Evolutionary conservation across 306 rosid genomes (phyloP).

Genomic region (Elaeagnus macrophylla): DNA sequence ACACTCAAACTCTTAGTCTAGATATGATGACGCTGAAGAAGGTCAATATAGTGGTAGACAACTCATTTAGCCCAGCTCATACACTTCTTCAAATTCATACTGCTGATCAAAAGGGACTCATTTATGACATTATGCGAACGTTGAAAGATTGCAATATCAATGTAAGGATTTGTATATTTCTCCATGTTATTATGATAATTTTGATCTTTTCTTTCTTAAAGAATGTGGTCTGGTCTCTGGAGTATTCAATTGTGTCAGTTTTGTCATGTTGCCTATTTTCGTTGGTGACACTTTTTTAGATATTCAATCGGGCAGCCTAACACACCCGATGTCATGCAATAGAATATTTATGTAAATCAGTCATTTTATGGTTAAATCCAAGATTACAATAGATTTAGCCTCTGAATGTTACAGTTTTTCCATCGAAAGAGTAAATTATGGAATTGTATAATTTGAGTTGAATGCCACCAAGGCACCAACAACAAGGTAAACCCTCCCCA

Average conservation of each 20-base stretch:
- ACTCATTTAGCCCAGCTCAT: conserved; percentile 64
- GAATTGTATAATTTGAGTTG: too few species aligned
- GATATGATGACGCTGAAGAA: conserved; percentile 54
- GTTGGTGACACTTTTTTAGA: too few species aligned
- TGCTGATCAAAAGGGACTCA: conserved; percentile 68
- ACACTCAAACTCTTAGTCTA: conserved; percentile 53
- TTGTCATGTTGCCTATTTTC: not conserved
- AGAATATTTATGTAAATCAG: not conserved
- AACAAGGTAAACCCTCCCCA: too few species aligned
- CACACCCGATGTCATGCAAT: too few species aligned
- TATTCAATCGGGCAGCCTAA: too few species aligned
- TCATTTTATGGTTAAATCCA: too few species aligned
- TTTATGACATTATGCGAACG: conserved; percentile 68
- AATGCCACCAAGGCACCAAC: too few species aligned
- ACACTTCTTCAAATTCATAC: conserved; percentile 58
- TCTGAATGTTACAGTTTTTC: too few species aligned
- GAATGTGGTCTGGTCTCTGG: not conserved
- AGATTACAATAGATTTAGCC: too few species aligned
- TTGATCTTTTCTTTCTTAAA: not conserved
- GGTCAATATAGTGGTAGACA: conserved; percentile 45
- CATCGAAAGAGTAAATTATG: too few species aligned
- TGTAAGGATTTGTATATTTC: conserved; percentile 32
- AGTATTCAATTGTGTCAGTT: not conserved
- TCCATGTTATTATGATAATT: not conserved
- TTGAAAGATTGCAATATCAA: conserved; percentile 56